Base-by-base conservation (phyloP, 2,329 filamentous ascomycete genomes). In the Sclerotinia subarctica region DNA sequence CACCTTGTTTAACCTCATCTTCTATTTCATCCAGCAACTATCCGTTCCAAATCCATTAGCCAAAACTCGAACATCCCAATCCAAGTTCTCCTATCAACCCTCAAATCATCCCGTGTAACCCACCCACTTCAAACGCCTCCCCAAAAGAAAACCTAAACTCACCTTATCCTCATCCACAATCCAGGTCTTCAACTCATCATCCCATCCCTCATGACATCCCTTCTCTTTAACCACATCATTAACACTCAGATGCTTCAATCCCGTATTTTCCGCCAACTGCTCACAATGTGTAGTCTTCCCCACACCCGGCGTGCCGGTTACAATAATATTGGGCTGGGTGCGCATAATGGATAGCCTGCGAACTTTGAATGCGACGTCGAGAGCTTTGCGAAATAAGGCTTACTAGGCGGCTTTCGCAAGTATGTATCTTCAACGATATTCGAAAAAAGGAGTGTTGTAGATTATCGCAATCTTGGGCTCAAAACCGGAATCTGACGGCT, bases 211-310 rank as follows among this genome's bases (percentile, higher is more conserved):
- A 76, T 95, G 91, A 76, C 94, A 97, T 69, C 85, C 88, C 73
- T 90, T 87, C 71, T 96, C 92, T 80, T 97, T 97, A 70, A 96
- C 94, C 51, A 98, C 84, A 74, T 96, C 87, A 79, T 98, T 99
- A 76, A 99, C 88, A 13, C 90, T 90, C 19, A 99, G 79, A 78
- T 97, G 94, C 75, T 88, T 89, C 72, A 98, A 81, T 1, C 90
- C 91, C 11, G 90, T 91, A 69, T 85, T 87, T 76, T 90, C 84
- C 8, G 92, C 92, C 60, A 99, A 82, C 75, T 88, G 84, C 79
- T 96, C 92, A 77, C 91, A 92, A 78, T 97, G 94, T 10, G 92
- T 96, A 24, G 94, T 97, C 82, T 99, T 99, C 76, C 95, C 95
- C 38, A 96, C 93, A 67, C 95, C 95, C 0, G 95, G 95, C 26